Conservation (phyloP, 2,329 filamentous ascomycete genomes). For the Colletotrichum musicola region DNA sequence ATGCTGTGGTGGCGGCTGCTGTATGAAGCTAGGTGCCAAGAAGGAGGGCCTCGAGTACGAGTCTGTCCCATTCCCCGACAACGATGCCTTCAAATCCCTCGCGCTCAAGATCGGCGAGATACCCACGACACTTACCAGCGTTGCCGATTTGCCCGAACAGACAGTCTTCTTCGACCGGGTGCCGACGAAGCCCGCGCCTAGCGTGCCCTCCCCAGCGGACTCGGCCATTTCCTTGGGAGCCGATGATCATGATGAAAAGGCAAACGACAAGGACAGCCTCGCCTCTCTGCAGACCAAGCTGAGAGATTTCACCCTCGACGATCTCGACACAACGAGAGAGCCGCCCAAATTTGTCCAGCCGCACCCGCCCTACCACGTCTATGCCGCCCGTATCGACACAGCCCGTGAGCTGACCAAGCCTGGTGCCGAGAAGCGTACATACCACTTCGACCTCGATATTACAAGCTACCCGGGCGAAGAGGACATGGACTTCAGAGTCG, state of each 20-base stretch:
- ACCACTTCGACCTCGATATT: slow-evolving; percentile 96
- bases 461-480: slow-evolving; percentile 93
- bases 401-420: slow-evolving; percentile 87
- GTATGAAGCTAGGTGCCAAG: slow-evolving; percentile 62
- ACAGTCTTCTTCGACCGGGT: slow-evolving; percentile 78
- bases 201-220: slow-evolving; percentile 59
- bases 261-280: slow-evolving; percentile 50
- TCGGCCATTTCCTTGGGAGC: slow-evolving; percentile 61
- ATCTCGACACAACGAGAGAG: slow-evolving; percentile 72
- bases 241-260: slow-evolving; percentile 52
- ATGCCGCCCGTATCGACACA: slow-evolving; percentile 86
- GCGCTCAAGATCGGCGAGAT: slow-evolving; percentile 82
- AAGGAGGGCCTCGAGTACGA: slow-evolving; percentile 65
- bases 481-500: slow-evolving; percentile 92
- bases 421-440: slow-evolving; percentile 95
- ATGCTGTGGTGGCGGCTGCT: slow-evolving; percentile 76
- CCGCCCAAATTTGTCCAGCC: slow-evolving; percentile 93
- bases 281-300: slow-evolving; percentile 39
- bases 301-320: slow-evolving; percentile 51
- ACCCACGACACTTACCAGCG: slow-evolving; percentile 77
- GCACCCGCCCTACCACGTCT: slow-evolving; percentile 93
- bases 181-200: slow-evolving; percentile 51
- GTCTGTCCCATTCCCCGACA: slow-evolving; percentile 75
- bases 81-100: slow-evolving; percentile 85
- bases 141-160: slow-evolving; percentile 80